These are phyloP conservation scores for Zea luxurians DNA, from an alignment of 176 grass and related monocot genomes.

Conservation along the genomic window DNA sequence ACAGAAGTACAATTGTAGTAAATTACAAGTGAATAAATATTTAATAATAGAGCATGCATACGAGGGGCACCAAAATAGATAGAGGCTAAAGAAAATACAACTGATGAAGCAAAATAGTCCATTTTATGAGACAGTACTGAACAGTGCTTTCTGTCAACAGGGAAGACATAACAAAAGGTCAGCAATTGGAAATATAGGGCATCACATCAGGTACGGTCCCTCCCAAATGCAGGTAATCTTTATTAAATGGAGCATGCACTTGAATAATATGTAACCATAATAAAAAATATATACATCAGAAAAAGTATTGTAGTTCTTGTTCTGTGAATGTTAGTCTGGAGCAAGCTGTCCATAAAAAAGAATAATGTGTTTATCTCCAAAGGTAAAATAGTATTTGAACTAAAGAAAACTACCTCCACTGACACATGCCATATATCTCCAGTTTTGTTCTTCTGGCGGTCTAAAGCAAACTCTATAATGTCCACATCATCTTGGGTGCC, in stretches of 20 bases:
- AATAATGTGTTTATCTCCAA: conserved; percentile 13
- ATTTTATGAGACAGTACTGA: conserved; percentile 1
- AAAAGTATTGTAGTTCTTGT: conserved; percentile 9
- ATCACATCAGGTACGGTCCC: background rate
- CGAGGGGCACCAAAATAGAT: conserved; percentile 12
- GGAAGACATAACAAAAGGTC: background rate
- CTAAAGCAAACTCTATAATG: conserved; percentile 60
- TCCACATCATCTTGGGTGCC: conserved; percentile 37
- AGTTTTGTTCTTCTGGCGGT: conserved; percentile 72
- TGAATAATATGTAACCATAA: conserved; percentile 13
- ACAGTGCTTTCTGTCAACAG: background rate
- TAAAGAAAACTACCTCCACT: conserved; percentile 61
- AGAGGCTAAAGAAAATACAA: conserved; percentile 25
- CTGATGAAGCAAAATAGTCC: conserved; percentile 4
- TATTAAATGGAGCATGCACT: conserved; percentile 23
- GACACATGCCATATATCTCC: conserved; percentile 92
- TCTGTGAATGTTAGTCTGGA: conserved; percentile 16
- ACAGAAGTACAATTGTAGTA: conserved; percentile 10
- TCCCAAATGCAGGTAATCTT: conserved; percentile 6
- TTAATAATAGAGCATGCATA: background rate
- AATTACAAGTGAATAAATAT: conserved; percentile 21
- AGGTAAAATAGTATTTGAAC: conserved; percentile 19
- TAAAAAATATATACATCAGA: conserved; percentile 19
- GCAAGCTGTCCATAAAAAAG: background rate
- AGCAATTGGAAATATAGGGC: background rate